Evolutionary conservation across 176 grass and related monocot species (phyloP), one percentile per base, ranked within the genome.

Genomic region (Cenchrus purpureus): DNA sequence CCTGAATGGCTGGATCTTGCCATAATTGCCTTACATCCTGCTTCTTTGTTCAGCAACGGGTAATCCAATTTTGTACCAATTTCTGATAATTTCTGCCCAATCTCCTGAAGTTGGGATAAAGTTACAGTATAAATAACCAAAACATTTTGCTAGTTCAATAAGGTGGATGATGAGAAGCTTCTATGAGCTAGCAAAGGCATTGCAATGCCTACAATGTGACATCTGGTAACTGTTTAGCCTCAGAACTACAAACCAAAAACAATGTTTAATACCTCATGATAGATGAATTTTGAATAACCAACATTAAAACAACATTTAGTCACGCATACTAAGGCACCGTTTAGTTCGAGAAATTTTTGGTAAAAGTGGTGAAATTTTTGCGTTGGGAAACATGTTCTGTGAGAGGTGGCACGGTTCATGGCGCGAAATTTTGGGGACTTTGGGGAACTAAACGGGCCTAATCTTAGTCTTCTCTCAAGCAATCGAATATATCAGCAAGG

Each of bases 1-100:
- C 97, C 93, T 96, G 93, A 94, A 99, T 94, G 67, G 91, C 93
- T 87, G 90, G 73, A 88, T 99, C 93, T 88, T 94, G 84, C 93
- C 91, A 98, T 82, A 96, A 34, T 84, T 81, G 91, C 59, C 58
- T 89, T 28, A 99, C 73, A 82, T 89, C 90, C 14, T 91, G 71
- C 50, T 86, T 99, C 90, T 68, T 96, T 92, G 78, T 68, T 92
- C 54, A 99, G 82, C 13, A 84, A 88, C 73, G 93, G 91, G 81
- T 96, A 95, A 80, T 92, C 88, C 79, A 94, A 87, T 76, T 67
- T 90, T 79, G 79, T 87, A 71, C 88, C 89, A 22, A 94, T 88
- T 78, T 95, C 91, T 84, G 91, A 98, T 32, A 98, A 78, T 82
- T 85, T 94, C 90, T 95, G 93, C 76, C 93, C 96, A 78, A 89